Percentiles rank a stretch among this genome's conserved stretches.
Conservation (phyloP, 768 basidiomycete species). For the Leucosporidium scottii region DNA sequence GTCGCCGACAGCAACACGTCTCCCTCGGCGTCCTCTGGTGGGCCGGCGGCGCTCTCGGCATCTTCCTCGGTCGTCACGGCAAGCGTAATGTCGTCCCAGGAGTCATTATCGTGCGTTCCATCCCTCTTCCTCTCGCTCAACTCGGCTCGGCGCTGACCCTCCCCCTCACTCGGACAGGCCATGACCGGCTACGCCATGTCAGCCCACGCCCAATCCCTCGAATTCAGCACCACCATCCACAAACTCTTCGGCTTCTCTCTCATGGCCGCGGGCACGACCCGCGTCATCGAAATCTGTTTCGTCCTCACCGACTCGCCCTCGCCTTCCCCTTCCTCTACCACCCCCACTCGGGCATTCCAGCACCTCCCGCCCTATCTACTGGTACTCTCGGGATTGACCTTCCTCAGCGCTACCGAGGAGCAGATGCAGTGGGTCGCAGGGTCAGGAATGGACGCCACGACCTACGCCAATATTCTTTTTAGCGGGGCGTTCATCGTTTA, state of each 20-base stretch:
- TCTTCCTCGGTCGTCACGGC: conserved; percentile 70
- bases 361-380: conserved; percentile 80
- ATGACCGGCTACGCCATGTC: conserved; percentile 94
- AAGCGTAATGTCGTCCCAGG: conserved; percentile 73
- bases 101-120: conserved; percentile 55
- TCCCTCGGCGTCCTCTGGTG: conserved; percentile 79
- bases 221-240: conserved; percentile 44
- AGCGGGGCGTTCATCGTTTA: conserved; percentile 74
- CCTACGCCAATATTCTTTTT: conserved; percentile 76
- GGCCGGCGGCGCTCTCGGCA: conserved; percentile 82
- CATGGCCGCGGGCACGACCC: conserved; percentile 70
- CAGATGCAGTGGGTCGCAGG: conserved; percentile 65
- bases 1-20: conserved; percentile 71
- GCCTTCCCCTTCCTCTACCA: not conserved
- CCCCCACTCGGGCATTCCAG: conserved; percentile 50
- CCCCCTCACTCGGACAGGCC: conserved; percentile 54
- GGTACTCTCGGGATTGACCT: conserved; percentile 59
- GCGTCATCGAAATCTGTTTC: conserved; percentile 80
- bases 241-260: conserved; percentile 75
- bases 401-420: conserved; percentile 92
- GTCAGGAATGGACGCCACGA: conserved; percentile 80
- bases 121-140: not conserved
- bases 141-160: not conserved
- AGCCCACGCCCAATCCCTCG: conserved; percentile 56
- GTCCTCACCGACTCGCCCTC: conserved; percentile 46